phyloP scores from a whole-genome alignment of 805 yeast genomes.

The Debaryomyces maramus region DNA sequence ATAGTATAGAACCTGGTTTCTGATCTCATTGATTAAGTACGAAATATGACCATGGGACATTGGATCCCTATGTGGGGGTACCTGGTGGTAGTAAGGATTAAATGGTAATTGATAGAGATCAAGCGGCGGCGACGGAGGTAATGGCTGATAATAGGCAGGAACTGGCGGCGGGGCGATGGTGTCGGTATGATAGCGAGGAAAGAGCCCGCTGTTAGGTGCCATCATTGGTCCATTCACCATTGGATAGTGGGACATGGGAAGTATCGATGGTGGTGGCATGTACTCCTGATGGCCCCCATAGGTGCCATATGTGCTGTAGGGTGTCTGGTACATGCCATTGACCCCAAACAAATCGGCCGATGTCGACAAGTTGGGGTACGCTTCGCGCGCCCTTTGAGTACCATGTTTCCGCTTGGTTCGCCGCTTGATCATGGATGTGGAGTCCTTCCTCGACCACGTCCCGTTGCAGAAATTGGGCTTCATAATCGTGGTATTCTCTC shows the following conservation, averaged over 20 bases:
- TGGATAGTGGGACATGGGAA: not conserved
- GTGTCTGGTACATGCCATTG: not conserved
- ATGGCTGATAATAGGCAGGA: not conserved
- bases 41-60: not conserved
- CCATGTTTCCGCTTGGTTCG: not conserved
- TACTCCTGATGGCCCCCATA: not conserved
- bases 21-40: constrained; percentile 6
- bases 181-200: not conserved
- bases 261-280: not conserved
- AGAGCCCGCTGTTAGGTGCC: not conserved
- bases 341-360: not conserved
- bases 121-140: not conserved
- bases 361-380: not conserved
- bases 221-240: not conserved
- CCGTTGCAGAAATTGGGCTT: not conserved
- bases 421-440: not conserved
- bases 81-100: not conserved
- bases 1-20: constrained; percentile 20
- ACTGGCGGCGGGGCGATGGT: not conserved
- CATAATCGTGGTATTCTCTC: not conserved
- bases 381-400: not conserved
- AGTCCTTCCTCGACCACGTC: not conserved
- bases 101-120: not conserved
- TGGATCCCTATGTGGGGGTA: not conserved
- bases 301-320: not conserved